A percentile compares a stretch with the other conserved stretches of the same genome.
These are phyloP conservation scores for Strigomonas culicis DNA, from an alignment of 208 protist species.

Conservation along the genomic window DNA sequence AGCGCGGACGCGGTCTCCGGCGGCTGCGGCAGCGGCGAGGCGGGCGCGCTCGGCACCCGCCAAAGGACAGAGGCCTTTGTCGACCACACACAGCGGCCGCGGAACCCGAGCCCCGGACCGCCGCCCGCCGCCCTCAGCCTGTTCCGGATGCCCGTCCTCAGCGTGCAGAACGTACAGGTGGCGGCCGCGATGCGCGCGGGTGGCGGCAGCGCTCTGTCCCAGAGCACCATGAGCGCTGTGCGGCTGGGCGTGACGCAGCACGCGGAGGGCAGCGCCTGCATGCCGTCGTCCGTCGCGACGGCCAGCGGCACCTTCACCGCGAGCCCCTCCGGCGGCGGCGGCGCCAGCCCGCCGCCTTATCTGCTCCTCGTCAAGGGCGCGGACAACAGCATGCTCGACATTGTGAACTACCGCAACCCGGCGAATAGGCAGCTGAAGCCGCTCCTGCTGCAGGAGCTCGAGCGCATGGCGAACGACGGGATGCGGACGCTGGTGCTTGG, in stretches of 20 bases:
- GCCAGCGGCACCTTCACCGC: no score
- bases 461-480: slow-evolving; percentile 44
- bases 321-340: no score
- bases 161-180: not conserved
- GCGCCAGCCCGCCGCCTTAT: slow-evolving; percentile 17
- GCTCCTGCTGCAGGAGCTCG: slow-evolving; percentile 40
- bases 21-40: not conserved
- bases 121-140: not conserved
- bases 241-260: no score
- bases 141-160: not conserved
- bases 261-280: no score
- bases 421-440: slow-evolving; percentile 25
- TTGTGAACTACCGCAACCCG: slow-evolving; percentile 46
- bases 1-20: no score
- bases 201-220: no score
- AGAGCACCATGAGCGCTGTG: no score
- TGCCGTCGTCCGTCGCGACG: no score
- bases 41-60: not conserved
- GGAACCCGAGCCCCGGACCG: no score
- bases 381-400: slow-evolving; percentile 79
- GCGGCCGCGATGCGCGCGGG: no score
- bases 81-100: not conserved
- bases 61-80: not conserved
- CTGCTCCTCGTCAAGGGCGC: slow-evolving; percentile 84
- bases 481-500: slow-evolving; percentile 78